Evolutionary conservation across 192 early-diverging fungal genomes (phyloP).

Genomic region (Backusella australiensis): DNA sequence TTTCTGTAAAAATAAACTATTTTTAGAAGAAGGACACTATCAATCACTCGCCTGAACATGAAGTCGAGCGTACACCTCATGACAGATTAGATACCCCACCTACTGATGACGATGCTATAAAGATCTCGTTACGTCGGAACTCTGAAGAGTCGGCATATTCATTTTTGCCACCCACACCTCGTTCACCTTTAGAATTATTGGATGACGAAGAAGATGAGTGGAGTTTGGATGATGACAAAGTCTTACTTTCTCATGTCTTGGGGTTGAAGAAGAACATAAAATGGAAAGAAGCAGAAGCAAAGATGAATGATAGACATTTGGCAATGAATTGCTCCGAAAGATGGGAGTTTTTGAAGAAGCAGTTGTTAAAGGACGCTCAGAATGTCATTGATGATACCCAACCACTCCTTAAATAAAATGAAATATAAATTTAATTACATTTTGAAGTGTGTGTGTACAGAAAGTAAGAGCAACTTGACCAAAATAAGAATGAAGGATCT

Average conservation of each 20-base stretch:
- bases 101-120: background rate
- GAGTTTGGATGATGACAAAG: conserved; percentile 16
- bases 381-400: background rate
- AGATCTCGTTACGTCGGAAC: background rate
- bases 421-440: background rate
- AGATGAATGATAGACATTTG: conserved; percentile 14
- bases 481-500: background rate
- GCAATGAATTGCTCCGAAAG: conserved; percentile 19
- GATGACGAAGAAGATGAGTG: conserved; percentile 3
- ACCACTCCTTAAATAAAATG: background rate
- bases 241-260: conserved; percentile 8
- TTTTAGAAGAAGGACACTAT: background rate
- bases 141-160: background rate
- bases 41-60: background rate
- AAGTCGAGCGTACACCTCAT: background rate
- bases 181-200: background rate
- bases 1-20: background rate
- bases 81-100: conserved; percentile 4
- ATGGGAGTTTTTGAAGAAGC: conserved; percentile 23
- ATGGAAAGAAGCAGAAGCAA: conserved; percentile 10
- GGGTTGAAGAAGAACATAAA: background rate
- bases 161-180: conserved; percentile 20
- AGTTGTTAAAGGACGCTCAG: conserved; percentile 14
- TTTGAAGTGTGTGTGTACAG: background rate
- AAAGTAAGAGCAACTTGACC: background rate